Base-by-base conservation (phyloP, 2,329 filamentous ascomycete genomes). In the Exserohilum turcica region DNA sequence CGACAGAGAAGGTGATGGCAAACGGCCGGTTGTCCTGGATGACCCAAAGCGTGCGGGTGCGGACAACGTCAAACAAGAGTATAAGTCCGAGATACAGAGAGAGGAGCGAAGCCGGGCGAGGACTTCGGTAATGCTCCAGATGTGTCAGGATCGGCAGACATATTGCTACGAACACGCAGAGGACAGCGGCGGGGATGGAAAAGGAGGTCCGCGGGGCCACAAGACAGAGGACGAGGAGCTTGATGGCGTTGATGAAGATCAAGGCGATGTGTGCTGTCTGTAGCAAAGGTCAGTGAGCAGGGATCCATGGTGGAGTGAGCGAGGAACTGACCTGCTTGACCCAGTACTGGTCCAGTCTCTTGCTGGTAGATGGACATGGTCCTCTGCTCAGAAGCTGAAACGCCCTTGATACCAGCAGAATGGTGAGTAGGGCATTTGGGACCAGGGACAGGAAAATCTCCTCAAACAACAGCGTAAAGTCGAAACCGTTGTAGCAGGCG, bases 391-490 rank as follows among this genome's bases (percentile, higher is more conserved):
- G 43, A 28, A 45, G 29, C 18, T 15, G 19, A 35, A 10, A 15
- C 5, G 36, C 16, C 16, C 31, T 36, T 15, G 5, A 10, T 36
- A 63, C 35, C 24, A 65, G 39, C 42, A 59, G 44, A 31, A 39
- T 21, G 6, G 44, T 31, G 10, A 28, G 40, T 39, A 35, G 28
- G 18, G 49, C 44, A 12, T 57, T 54, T 13, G 62, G 59, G 16
- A 65, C 54, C 13, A 65, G 46, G 3, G 51, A 54, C 13, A 64
- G 44, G 42, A 64, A 47, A 52, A 54, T 61, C 19, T 65, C 59
- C 33, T 66, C 60, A 29, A 66, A 63, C 27, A 60, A 36, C 32
- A 64, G 44, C 24, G 62, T 65, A 37, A 66, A 58, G 39, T 65
- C 62, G 46, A 64, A 61, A 21, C 49, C 45, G 43, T 56, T 56